Evolutionary conservation across 1,139 yeast species (phyloP), one percentile per base, ranked within the genome.

Genomic region (Hyphopichia khmerensis): DNA sequence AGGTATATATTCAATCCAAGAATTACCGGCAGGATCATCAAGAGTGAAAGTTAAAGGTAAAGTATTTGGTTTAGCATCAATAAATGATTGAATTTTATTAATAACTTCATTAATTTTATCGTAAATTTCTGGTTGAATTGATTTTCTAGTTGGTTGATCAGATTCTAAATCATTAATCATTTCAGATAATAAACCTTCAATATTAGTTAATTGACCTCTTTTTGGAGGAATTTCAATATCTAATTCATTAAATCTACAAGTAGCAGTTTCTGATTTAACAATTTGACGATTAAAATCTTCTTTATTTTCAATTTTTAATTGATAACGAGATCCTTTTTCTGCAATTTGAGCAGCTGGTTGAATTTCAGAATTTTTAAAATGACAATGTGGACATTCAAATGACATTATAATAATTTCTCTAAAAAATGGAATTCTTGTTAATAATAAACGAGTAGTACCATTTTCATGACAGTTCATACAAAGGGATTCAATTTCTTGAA

Each of bases 11-110:
- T 90, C 96, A 43, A 95, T 84, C 96, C 97, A 95, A 2, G 98
- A 91, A 67, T 95, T 93, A 17, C 99, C 99, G 1, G 97, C 80
- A 29, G 99, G 98, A 65, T 93, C 99, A 62, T 91, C 97, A 16
- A 90, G 68, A 15, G 79, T 73, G 41, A 95, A 77, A 0, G 96
- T 87, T 48, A 93, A 61, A 2, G 99, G 99, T 46, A 90, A 67
- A 13, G 80, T 76, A 31, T 78, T 81, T 43, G 78, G 79, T 44
- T 82, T 82, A 44, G 89, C 93, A 21, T 76, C 74, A 23, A 88
- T 69, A 43, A 75, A 80, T 7, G 76, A 64, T 46, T 72, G 65
- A 33, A 90, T 82, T 54, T 79, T 84, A 26, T 57, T 62, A 45
- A 90, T 75, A 45, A 93, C 85, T 31, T 69, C 80, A 40, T 80